phyloP scores from a whole-genome alignment of 1,284 basidiomycete species.

The Apiotrichum sp. region DNA sequence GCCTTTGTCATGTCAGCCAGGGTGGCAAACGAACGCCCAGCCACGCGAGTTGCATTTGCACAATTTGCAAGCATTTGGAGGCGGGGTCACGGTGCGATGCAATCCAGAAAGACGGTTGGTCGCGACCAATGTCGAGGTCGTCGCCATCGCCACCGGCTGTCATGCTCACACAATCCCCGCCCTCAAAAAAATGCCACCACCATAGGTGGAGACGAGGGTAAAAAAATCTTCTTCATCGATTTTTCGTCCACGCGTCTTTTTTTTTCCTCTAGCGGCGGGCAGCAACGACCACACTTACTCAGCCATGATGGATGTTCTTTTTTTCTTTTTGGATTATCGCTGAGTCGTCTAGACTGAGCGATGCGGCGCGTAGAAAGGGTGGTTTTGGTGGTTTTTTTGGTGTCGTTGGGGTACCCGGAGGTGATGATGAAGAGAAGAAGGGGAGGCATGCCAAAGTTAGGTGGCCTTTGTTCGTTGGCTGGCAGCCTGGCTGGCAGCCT shows the following conservation, averaged over 20 bases:
- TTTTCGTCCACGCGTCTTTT: not conserved
- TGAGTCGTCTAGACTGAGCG: constrained; percentile 39
- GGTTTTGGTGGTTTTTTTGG: constrained; percentile 14
- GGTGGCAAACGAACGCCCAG: constrained; percentile 5
- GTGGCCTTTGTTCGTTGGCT: no score
- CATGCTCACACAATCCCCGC: not conserved
- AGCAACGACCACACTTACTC: constrained; percentile 35
- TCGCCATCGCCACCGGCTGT: not conserved
- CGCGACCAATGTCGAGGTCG: not conserved
- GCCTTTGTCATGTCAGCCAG: constrained; percentile 6
- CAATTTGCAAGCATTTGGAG: no score
- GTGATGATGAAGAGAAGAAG: constrained; percentile 15
- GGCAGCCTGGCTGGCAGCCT: no score
- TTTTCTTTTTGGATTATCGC: constrained; percentile 29
- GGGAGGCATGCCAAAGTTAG: not conserved
- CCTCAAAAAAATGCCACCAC: no score
- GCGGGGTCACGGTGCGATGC: no score
- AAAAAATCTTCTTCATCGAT: not conserved
- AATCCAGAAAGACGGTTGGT: not conserved
- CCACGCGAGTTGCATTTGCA: no score
- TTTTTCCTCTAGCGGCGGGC: no score
- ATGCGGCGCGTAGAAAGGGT: constrained; percentile 20
- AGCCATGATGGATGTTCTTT: constrained; percentile 39
- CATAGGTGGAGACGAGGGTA: not conserved
- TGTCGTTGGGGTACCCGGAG: constrained; percentile 21